phyloP scores from a whole-genome alignment of 1,284 basidiomycete genomes.

The Irpex lacteus region DNA sequence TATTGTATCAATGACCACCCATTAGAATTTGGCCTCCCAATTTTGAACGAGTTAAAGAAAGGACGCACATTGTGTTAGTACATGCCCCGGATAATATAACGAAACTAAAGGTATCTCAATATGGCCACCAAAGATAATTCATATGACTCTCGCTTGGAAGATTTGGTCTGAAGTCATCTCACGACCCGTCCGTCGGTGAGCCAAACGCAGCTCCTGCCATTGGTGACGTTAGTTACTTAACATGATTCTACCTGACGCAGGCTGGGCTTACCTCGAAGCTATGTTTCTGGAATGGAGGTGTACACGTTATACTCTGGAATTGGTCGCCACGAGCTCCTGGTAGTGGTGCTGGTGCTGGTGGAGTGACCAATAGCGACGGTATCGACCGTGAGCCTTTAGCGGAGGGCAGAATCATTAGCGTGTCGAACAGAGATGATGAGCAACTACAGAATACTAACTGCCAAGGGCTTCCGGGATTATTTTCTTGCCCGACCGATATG shows the following conservation, averaged over 20 bases:
- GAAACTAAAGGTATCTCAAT: not conserved
- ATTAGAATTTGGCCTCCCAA: not conserved
- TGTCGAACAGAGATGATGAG: not conserved
- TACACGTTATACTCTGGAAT: slow-evolving; percentile 23
- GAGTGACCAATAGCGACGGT: not conserved
- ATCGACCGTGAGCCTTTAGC: not conserved
- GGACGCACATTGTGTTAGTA: slow-evolving; percentile 1
- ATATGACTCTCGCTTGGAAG: slow-evolving; percentile 8
- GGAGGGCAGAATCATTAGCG: not conserved
- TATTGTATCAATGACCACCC: not conserved
- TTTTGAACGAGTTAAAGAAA: not conserved
- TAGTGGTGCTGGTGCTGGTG: slow-evolving; percentile 7
- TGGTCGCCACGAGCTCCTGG: slow-evolving; percentile 12
- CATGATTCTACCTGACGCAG: not conserved
- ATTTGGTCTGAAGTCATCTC: slow-evolving; percentile 27
- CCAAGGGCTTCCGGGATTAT: slow-evolving; percentile 15
- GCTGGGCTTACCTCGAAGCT: slow-evolving; percentile 24
- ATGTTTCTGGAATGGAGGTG: slow-evolving; percentile 23
- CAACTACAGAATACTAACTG: not conserved
- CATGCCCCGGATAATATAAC: not conserved
- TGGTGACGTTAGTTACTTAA: not conserved
- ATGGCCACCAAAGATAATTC: not conserved
- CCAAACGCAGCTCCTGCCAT: slow-evolving; percentile 26
- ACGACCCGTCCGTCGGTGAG: slow-evolving; percentile 20
- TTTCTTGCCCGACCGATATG: slow-evolving; percentile 24